Percentiles rank a stretch among this genome's conserved stretches.
phyloP scores from a whole-genome alignment of 2,329 filamentous ascomycete species.

The Exserohilum turcica region DNA sequence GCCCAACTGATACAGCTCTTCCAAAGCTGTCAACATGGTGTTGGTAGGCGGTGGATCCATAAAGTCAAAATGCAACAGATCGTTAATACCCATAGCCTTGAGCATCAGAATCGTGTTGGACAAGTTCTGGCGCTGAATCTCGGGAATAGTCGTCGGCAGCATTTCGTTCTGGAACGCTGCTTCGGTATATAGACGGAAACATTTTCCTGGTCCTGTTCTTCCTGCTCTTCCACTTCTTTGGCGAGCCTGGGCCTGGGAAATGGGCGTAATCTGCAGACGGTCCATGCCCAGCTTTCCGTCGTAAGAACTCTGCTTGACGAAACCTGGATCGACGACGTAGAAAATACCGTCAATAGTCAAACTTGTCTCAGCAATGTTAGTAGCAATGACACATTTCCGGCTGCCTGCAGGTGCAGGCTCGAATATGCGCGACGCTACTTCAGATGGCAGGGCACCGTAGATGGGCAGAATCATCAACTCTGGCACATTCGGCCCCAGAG shows the following conservation, averaged over 20 bases:
- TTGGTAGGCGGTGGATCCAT: constrained; percentile 98
- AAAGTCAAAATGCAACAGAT: constrained; percentile 95
- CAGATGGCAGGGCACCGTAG: constrained; percentile 90
- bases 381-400: constrained; percentile 95
- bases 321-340: constrained; percentile 95
- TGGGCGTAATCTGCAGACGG: constrained; percentile 90
- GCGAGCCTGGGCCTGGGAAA: constrained; percentile 95
- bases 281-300: constrained; percentile 99
- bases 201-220: constrained; percentile 89
- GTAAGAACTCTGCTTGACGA: constrained; percentile 97
- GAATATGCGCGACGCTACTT: constrained; percentile 93
- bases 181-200: constrained; percentile 91
- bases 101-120: constrained; percentile 94
- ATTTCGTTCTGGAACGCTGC: constrained; percentile 95
- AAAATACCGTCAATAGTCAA: constrained; percentile 98
- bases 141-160: constrained; percentile 92
- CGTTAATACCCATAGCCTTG: constrained; percentile 99
- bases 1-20: constrained; percentile 90
- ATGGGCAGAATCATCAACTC: constrained; percentile 92
- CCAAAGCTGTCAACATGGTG: constrained; percentile 93
- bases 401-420: constrained; percentile 85
- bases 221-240: constrained; percentile 92
- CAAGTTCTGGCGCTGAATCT: constrained; percentile 94
- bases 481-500: constrained; percentile 84
- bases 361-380: constrained; percentile 96